Percentiles rank a stretch among this genome's conserved stretches.
Conservation (phyloP, 805 yeast species). For the Metschnikowia aberdeeniae region DNA sequence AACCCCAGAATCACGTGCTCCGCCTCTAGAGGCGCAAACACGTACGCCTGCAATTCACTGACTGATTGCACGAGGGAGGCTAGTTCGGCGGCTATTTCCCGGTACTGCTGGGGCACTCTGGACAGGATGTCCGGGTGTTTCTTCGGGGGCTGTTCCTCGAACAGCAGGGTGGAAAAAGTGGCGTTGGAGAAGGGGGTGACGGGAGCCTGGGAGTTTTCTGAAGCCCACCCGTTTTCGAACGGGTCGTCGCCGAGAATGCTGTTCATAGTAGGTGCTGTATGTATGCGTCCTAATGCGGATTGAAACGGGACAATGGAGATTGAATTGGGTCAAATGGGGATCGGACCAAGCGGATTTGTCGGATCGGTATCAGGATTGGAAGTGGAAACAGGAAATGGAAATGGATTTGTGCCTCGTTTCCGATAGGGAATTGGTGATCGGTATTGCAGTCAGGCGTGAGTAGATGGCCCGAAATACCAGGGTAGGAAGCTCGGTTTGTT, state of each 20-base stretch:
- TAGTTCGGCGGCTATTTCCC: constrained; percentile 14
- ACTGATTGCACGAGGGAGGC: constrained; percentile 20
- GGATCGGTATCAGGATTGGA: neutral
- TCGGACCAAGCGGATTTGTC: neutral
- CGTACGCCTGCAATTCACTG: constrained; percentile 26
- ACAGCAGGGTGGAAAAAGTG: constrained; percentile 4
- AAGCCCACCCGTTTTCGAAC: constrained; percentile 40
- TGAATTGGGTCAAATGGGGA: neutral
- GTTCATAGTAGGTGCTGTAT: constrained; percentile 7
- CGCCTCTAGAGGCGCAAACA: constrained; percentile 28
- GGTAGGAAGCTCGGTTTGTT: no score
- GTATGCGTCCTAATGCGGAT: neutral
- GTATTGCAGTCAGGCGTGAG: no score
- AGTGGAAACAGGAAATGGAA: no score
- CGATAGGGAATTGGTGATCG: no score
- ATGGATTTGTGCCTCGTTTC: neutral
- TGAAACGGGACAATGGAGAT: neutral
- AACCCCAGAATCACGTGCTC: constrained; percentile 23
- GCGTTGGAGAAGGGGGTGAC: constrained; percentile 6
- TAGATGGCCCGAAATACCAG: no score
- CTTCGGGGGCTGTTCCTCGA: constrained; percentile 2
- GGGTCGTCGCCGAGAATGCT: constrained; percentile 27
- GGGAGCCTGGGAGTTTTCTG: constrained; percentile 6
- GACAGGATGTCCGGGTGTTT: constrained; percentile 10
- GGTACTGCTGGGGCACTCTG: constrained; percentile 29